Evolutionary conservation across 371 early-diverging fungal species (phyloP).

Genomic region (Syncephalastrum sp.): DNA sequence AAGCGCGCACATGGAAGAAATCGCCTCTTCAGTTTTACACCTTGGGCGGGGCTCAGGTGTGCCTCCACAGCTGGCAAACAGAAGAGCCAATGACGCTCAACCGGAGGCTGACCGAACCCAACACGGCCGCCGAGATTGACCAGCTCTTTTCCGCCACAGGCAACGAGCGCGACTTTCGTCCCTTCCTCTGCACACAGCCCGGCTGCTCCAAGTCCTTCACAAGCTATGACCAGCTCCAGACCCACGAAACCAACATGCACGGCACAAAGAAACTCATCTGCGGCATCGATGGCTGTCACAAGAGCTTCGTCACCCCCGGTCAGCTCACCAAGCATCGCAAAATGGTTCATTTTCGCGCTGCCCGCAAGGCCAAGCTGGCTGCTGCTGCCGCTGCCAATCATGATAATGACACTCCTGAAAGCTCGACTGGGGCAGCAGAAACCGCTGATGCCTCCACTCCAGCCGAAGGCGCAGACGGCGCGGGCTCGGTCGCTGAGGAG

Average conservation of each 20-base stretch:
- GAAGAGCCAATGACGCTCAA: slow-evolving; percentile 42
- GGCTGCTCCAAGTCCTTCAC: slow-evolving; percentile 50
- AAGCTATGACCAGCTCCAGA: slow-evolving; percentile 43
- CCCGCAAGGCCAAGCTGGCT: slow-evolving; percentile 39
- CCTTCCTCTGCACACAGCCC: slow-evolving; percentile 47
- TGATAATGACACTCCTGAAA: no score
- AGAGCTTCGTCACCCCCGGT: slow-evolving; percentile 49
- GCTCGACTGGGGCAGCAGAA: slow-evolving; percentile 19
- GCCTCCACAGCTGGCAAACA: slow-evolving; percentile 34
- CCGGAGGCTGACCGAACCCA: slow-evolving; percentile 38
- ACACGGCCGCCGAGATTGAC: slow-evolving; percentile 43
- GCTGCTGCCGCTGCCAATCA: slow-evolving; percentile 35
- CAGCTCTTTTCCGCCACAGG: slow-evolving; percentile 43
- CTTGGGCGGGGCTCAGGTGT: slow-evolving; percentile 29
- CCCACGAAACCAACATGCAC: slow-evolving; percentile 54
- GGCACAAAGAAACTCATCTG: slow-evolving; percentile 48
- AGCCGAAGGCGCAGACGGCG: not conserved
- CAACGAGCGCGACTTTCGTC: slow-evolving; percentile 47
- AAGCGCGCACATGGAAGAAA: slow-evolving; percentile 31
- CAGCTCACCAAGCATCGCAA: slow-evolving; percentile 53
- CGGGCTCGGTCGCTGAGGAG: no score
- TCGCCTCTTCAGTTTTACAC: slow-evolving; percentile 34
- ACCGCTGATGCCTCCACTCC: slow-evolving; percentile 12
- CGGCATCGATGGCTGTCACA: slow-evolving; percentile 48
- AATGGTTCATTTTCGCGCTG: slow-evolving; percentile 54